Evolutionary conservation across 352 stramenopile species (phyloP).

Genomic region (Pythium guiyangense): DNA sequence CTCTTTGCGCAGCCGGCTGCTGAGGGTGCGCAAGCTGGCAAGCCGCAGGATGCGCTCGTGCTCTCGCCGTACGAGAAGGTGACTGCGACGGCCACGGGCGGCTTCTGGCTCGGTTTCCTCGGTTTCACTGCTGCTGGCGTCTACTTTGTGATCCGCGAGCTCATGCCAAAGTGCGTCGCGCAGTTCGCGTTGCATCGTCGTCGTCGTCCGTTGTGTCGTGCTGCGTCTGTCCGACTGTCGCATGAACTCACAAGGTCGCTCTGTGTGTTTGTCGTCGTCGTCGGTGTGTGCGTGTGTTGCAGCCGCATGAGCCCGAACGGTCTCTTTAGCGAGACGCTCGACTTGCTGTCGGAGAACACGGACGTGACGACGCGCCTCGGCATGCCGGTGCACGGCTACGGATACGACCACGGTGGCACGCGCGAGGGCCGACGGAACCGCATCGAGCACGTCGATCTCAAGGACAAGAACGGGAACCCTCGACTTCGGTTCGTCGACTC

Average conservation of each 20-base stretch:
- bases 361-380: slow-evolving; percentile 80
- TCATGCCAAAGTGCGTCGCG: slow-evolving; percentile 81
- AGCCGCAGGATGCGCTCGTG: slow-evolving; percentile 74
- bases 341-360: slow-evolving; percentile 70
- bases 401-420: slow-evolving; percentile 90
- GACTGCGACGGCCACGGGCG: slow-evolving; percentile 81
- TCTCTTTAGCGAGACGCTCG: slow-evolving; percentile 73
- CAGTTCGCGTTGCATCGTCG: background rate
- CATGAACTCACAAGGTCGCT: too few relatives aligned
- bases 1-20: slow-evolving; percentile 18
- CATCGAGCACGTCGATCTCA: slow-evolving; percentile 93
- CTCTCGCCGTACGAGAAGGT: slow-evolving; percentile 94
- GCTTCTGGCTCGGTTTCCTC: slow-evolving; percentile 86
- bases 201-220: too few relatives aligned
- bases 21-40: slow-evolving; percentile 36
- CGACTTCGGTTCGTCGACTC: slow-evolving; percentile 44
- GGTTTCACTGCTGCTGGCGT: slow-evolving; percentile 83
- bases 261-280: too few relatives aligned
- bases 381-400: slow-evolving; percentile 90
- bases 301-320: slow-evolving; percentile 85
- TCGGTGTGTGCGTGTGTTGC: slow-evolving; percentile 6
- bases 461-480: slow-evolving; percentile 80
- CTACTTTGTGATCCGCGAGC: slow-evolving; percentile 91
- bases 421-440: slow-evolving; percentile 93
- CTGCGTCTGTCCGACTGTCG: too few relatives aligned